Evolutionary conservation across 1,139 yeast genomes (phyloP), one percentile per base, ranked within the genome.

Genomic region (Sugiyamaella japonica): DNA sequence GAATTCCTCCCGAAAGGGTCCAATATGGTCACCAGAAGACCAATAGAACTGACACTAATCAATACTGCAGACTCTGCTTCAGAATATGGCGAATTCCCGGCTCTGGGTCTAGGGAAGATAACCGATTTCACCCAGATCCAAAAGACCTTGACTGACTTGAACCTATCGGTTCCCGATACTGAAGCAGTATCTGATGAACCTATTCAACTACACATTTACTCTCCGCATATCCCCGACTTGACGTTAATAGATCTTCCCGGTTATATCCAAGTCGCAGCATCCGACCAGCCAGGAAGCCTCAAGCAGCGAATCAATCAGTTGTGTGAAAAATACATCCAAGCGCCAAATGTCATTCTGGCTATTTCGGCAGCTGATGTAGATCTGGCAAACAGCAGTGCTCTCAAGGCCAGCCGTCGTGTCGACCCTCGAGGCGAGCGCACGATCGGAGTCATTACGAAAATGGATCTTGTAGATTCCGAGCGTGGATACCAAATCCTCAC

Each of bases 341-440:
- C 87, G 7, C 99, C 99, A 15, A 95, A 95, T 67, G 89, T 95
- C 54, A 95, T 95, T 43, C 76, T 95, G 63, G 99, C 99, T 0
- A 93, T 95, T 34, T 89, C 96, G 12, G 93, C 99, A 1, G 99
- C 99, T 0, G 98, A 95, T 72, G 99, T 93, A 1, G 99, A 95
- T 75, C 77, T 95, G 67, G 99, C 99, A 1, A 93, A 93, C 69
- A 89, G 97, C 36, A 83, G 97, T 1, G 98, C 99, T 0, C 79
- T 93, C 57, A 78, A 95, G 58, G 97, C 98, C 0, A 88, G 96
- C n/a, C 84, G 91, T 61, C 60, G 78, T n/a, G 91, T 95, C 0
- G 99, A 93, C 67, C 98, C 99, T 13, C 77, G 84, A 52, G 98
- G 99, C 46, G 95, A 89, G 67, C 80, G 99, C 67, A 93, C 99